Evolutionary conservation across 331 rosid genomes (phyloP).

Genomic region (Erythrophleum ivorense): DNA sequence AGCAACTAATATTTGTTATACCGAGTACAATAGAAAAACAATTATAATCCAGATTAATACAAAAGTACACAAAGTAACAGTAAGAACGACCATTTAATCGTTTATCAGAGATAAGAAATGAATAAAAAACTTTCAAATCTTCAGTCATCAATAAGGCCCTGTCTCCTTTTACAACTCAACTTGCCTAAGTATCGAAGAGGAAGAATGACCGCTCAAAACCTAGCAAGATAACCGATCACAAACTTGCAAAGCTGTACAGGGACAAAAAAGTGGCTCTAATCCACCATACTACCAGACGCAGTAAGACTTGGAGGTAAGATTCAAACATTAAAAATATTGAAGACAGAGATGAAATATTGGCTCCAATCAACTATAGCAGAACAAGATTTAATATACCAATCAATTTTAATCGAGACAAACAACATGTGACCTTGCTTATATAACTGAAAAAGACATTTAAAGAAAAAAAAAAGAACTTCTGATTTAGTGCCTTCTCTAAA

Average conservation of each 20-base stretch:
- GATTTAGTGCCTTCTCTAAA: constrained; percentile 33
- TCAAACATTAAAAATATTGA: background rate
- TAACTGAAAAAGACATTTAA: background rate
- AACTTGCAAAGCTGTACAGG: background rate
- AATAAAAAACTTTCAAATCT: background rate
- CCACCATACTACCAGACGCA: background rate
- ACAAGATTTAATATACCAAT: background rate
- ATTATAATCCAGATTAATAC: background rate
- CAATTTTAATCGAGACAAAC: constrained; percentile 2
- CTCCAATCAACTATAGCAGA: too few species aligned
- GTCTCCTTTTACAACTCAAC: background rate
- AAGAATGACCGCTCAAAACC: background rate
- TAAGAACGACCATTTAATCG: background rate
- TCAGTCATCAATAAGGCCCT: background rate
- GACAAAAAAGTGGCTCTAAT: background rate
- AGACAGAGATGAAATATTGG: background rate
- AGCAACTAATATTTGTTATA: too few species aligned
- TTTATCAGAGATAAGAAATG: background rate
- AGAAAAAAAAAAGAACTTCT: background rate
- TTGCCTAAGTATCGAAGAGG: background rate
- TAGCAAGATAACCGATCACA: background rate
- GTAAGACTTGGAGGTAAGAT: background rate
- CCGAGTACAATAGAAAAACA: too few species aligned
- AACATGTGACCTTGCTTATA: background rate
- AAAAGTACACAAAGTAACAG: background rate